Base-by-base conservation (phyloP, 2,329 filamentous ascomycete genomes). In the Trichoderma endophyticum region DNA sequence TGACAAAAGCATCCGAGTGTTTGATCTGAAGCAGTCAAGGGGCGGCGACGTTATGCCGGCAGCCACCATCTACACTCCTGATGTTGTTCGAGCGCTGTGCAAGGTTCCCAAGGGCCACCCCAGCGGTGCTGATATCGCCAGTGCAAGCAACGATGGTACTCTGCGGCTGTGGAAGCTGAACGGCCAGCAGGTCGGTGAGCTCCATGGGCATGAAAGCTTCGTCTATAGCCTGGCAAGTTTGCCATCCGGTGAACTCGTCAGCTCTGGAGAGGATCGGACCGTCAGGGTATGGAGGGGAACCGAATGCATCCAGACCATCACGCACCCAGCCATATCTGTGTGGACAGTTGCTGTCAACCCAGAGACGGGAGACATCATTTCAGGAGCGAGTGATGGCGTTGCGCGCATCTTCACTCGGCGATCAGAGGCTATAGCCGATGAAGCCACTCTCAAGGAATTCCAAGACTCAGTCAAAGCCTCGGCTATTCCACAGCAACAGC, bases 281-380 rank as follows among this genome's bases (percentile, higher is more conserved):
- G 89, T 97, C 39, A 89, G 94, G 67, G 85, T 99, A 79, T 99
- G 97, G 96, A 91, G 88, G 76, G 93, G 92, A 59, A 88, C 85
- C 15, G 87, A 94, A 71, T 98, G 95, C 79, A 83, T 97, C 60
- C 96, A 99, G 81, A 98, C 95, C 51, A 98, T 99, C 75, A 98
- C 95, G 1, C 94, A 98, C 78, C 96, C 96, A 12, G 96, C 96
- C 11, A 97, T 98, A 70, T 98, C 95, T 0, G 95, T 99, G 6
- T 99, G 96, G 96, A 87, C 90, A 15, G 94, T 99, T 21, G 93
- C 94, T n/a, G 92, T 89, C 12, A 96, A 93, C 78, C 79, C 86
- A 0, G 90, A 93, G 74, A 97, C 89, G 62, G 95, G 96, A 26
- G 97, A 99, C 77, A 95, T 99, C 73, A 93, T 94, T n/a, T 93